A percentile compares a stretch with the other conserved stretches of the same genome.
These are phyloP conservation scores for Zygoascus hellenicus DNA, from an alignment of 1,139 yeast genomes.

Conservation along the genomic window DNA sequence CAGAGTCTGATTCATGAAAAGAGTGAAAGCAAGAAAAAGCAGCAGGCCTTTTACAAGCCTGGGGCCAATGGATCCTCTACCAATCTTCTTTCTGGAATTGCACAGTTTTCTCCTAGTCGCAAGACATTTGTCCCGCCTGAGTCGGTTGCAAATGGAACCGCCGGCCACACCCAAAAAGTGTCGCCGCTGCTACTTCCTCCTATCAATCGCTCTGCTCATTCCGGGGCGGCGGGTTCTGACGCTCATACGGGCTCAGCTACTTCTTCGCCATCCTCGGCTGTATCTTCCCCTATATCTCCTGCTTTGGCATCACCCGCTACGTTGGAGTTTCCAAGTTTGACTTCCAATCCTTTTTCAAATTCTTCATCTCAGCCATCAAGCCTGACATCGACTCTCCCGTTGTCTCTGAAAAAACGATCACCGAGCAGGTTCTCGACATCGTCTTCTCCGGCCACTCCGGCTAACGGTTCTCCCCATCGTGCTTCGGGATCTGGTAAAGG, in stretches of 20 bases:
- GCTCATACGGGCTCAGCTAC: neutral
- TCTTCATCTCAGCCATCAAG: neutral
- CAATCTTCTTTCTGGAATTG: neutral
- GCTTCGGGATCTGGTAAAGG: neutral
- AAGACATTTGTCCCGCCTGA: too few relatives aligned
- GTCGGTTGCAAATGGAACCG: too few relatives aligned
- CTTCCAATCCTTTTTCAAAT: neutral
- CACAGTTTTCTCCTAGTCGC: neutral
- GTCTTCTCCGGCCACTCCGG: conserved; percentile 9
- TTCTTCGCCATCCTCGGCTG: conserved; percentile 2
- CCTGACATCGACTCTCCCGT: neutral
- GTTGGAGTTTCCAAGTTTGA: neutral
- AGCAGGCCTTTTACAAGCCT: conserved; percentile 16
- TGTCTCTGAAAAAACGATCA: neutral
- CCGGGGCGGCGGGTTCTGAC: neutral
- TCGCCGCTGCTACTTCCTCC: conserved; percentile 4
- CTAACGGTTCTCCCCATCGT: conserved; percentile 1
- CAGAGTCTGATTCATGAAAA: conserved; percentile 31
- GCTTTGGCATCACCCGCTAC: conserved; percentile 1
- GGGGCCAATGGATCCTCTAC: neutral
- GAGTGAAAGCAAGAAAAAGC: conserved; percentile 15
- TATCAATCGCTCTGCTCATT: neutral
- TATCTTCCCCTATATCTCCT: conserved; percentile 2
- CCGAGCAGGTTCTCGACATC: conserved; percentile 6
- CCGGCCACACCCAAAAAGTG: neutral